Base-by-base conservation (phyloP, 768 basidiomycete genomes). In the Leccinum truebloodii region DNA sequence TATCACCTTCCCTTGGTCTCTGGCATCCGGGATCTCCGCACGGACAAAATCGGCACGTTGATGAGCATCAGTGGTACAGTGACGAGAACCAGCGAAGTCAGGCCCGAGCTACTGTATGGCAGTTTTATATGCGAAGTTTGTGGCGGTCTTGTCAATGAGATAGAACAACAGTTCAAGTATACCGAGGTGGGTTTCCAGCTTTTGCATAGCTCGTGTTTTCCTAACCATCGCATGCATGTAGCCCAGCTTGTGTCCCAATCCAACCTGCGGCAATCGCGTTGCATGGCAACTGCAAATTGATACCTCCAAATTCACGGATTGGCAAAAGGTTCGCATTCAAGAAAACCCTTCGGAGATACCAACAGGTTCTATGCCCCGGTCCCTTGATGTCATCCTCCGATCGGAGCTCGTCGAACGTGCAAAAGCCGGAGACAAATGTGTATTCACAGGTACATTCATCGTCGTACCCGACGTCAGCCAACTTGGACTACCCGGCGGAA, bases 111-210 rank as follows among this genome's bases (percentile, higher is more conserved):
- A 53, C 80, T 98, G 20, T 95, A 83, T 68, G 97, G 96, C 20
- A 95, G 92, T 60, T 99, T 97, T 73, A 86, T 89, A 52, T 99
- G 97, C 67, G 90, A 93, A 74, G 83, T 89, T 48, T 99, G 97
- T 70, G 83, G 85, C 52, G 92, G 90, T 32, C 79, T 89, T 12
- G 89, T 98, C 26, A 85, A 89, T 57, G 96, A 98, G 69, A 88
- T 99, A 52, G 97, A 99, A 71, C 97, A 99, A 72, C 97, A 99
- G 72, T 99, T 99, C 84, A 99, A 98, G 73, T 98, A 98, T 73
- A 99, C 97, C 20, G 97, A 98, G 81, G 95, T 95, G 65, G 54
- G 13, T 70, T 55, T 22, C 44, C 54, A 1, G 32, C 13, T 2
- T 57, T 22, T 3, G 8, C 13, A 12, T 22, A 16, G 22, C 26